Conservation (phyloP, 1,139 yeast species). For the Lodderomyces parapsilosis region DNA sequence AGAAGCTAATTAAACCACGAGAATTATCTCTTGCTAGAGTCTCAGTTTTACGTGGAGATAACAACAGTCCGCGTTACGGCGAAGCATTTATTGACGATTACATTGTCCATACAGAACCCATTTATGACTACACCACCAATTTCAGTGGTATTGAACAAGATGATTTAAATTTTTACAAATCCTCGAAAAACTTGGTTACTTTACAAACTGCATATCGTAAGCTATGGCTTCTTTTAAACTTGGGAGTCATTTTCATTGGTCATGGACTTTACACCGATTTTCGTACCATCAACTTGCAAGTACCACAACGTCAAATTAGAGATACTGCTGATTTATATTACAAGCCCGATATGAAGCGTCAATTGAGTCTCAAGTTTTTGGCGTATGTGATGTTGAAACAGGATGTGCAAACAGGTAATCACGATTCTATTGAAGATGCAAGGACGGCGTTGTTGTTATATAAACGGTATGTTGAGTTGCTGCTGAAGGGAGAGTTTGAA, state of each 20-base stretch:
- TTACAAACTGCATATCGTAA: constrained; percentile 83
- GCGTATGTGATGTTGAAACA: constrained; percentile 76
- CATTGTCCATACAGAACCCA: constrained; percentile 67
- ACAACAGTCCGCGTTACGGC: constrained; percentile 32
- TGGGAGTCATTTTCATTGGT: constrained; percentile 93
- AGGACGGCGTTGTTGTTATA: constrained; percentile 78
- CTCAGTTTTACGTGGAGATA: constrained; percentile 80
- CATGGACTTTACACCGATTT: constrained; percentile 93
- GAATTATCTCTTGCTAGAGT: constrained; percentile 82
- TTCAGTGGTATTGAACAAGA: constrained; percentile 93
- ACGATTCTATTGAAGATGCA: constrained; percentile 97
- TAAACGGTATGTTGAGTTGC: constrained; percentile 65
- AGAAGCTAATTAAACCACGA: constrained; percentile 70
- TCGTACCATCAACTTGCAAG: constrained; percentile 86
- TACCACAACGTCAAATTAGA: constrained; percentile 79
- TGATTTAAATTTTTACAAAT: constrained; percentile 71
- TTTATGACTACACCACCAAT: constrained; percentile 83
- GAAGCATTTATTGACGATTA: constrained; percentile 92
- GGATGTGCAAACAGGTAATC: constrained; percentile 88
- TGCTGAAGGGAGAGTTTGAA: constrained; percentile 58
- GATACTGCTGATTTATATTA: constrained; percentile 86
- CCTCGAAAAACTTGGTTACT: constrained; percentile 73
- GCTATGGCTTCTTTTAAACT: constrained; percentile 81
- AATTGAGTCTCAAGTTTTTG: constrained; percentile 82
- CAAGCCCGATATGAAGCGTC: constrained; percentile 67